Evolutionary conservation across 805 yeast species (phyloP), one percentile per base, ranked within the genome.

Genomic region (Candida railenensis): DNA sequence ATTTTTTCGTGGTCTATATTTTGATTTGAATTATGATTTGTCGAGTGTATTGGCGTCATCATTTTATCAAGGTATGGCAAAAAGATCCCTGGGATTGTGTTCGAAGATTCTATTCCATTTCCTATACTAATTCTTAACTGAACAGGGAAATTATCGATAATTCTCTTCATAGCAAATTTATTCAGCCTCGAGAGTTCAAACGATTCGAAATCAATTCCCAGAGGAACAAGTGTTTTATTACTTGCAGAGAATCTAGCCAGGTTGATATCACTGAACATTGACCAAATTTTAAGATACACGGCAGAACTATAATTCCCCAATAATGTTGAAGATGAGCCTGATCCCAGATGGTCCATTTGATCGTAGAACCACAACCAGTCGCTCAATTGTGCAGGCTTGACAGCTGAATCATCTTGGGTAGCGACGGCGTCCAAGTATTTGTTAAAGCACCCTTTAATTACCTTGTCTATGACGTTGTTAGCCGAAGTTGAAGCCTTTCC

Each of bases 291-390:
- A 56, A 86, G 58, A 0, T 83, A 79, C 0, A 83, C 79, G 18
- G 77, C 67, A 0, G 83, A 66, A 3, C 77, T 70, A 56, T 88
- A 90, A 19, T 77, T 68, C 21, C 73, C 66, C 39, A 36, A 36
- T 7, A 36, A n/a, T 5, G 19, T 15, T 5, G 16, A 16, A 42
- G 82, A 55, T 2, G 73, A 73, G 48, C 72, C 73, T 41, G 69
- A 69, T 1, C 71, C 67, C 37, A 66, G 66, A 34, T 64, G 45
- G 3, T 56, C 62, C 59, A 85, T 63, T n/a, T 66, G 41, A 59
- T 91, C 97, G 51, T 83, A 78, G 59, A 86, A 87, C 53, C 66
- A 77, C 22, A 87, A 59, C 96, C 96, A 91, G 51, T 88, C 94
- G 37, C 87, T 77, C 7, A 89, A 67, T 21, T 63, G 67, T 12